These are phyloP conservation scores for Claviceps sp. DNA, from an alignment of 2,329 filamentous ascomycete species.

Conservation along the genomic window DNA sequence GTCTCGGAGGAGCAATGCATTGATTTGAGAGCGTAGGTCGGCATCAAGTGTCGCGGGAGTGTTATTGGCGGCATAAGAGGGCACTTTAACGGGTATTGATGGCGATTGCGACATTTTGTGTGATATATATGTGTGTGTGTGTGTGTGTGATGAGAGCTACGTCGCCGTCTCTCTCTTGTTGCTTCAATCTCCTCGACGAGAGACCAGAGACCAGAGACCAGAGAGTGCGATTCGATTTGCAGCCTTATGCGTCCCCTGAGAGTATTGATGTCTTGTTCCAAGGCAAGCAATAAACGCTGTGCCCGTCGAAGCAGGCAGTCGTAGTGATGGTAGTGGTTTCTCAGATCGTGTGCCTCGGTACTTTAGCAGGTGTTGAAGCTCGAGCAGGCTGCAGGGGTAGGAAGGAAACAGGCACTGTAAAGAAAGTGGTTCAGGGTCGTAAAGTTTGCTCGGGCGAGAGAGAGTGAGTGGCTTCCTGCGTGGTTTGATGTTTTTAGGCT, in stretches of 20 bases:
- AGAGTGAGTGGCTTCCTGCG: no score
- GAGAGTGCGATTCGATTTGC: background rate
- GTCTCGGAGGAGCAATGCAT: conserved; percentile 41
- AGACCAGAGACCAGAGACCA: background rate
- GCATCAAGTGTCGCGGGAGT: conserved; percentile 45
- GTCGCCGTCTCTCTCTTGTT: background rate
- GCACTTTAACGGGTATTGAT: conserved; percentile 47
- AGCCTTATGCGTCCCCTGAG: background rate
- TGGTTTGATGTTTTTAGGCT: background rate
- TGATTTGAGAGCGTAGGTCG: conserved; percentile 50
- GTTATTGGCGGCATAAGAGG: conserved; percentile 44
- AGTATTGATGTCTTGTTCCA: background rate
- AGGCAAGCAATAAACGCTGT: no score
- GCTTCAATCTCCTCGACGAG: background rate
- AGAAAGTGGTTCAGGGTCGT: background rate
- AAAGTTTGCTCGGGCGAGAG: background rate
- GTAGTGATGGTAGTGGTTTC: background rate
- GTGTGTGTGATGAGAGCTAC: background rate
- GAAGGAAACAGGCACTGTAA: background rate
- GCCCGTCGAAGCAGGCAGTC: background rate
- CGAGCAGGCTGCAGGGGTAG: background rate
- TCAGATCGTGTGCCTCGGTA: background rate
- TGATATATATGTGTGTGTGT: conserved; percentile 4
- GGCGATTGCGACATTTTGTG: conserved; percentile 29
- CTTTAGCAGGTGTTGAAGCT: background rate